phyloP scores from a whole-genome alignment of 768 basidiomycete species.

The Baorangia bicolor region DNA sequence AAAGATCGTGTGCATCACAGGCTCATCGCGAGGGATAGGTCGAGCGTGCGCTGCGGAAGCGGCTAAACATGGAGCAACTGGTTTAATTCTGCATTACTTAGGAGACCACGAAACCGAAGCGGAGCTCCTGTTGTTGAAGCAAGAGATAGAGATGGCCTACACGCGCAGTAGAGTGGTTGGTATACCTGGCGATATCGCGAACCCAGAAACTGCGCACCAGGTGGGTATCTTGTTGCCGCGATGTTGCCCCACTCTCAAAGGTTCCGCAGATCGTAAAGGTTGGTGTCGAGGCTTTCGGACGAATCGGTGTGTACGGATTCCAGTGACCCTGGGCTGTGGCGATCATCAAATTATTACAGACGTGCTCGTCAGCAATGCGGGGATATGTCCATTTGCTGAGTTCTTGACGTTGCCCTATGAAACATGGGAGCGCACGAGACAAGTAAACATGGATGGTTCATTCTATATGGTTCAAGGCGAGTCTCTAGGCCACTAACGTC shows the following conservation, averaged over 20 bases:
- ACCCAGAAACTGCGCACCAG: conserved; percentile 53
- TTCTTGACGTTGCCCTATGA: conserved; percentile 58
- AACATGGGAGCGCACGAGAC: conserved; percentile 45
- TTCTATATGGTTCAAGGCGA: conserved; percentile 69
- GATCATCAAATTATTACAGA: conserved; percentile 24
- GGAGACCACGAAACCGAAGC: conserved; percentile 52
- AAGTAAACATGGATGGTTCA: conserved; percentile 71
- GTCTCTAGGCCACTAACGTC: neutral
- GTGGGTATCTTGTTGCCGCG: neutral
- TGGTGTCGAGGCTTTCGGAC: neutral
- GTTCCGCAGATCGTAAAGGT: neutral
- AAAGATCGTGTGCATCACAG: conserved; percentile 71
- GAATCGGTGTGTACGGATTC: neutral
- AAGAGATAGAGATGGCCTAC: conserved; percentile 41
- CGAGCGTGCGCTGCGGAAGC: conserved; percentile 55
- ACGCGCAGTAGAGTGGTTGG: conserved; percentile 38
- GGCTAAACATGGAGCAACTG: conserved; percentile 61
- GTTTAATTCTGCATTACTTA: conserved; percentile 65
- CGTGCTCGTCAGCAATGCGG: conserved; percentile 54
- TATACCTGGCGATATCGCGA: conserved; percentile 67
- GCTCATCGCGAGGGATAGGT: conserved; percentile 73
- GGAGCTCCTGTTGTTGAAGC: conserved; percentile 47
- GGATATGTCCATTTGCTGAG: conserved; percentile 77
- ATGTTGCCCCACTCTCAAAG: neutral
- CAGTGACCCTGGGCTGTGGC: neutral